Evolutionary conservation across 352 stramenopile species (phyloP).

Genomic region (Pelagophyceae sp.): DNA sequence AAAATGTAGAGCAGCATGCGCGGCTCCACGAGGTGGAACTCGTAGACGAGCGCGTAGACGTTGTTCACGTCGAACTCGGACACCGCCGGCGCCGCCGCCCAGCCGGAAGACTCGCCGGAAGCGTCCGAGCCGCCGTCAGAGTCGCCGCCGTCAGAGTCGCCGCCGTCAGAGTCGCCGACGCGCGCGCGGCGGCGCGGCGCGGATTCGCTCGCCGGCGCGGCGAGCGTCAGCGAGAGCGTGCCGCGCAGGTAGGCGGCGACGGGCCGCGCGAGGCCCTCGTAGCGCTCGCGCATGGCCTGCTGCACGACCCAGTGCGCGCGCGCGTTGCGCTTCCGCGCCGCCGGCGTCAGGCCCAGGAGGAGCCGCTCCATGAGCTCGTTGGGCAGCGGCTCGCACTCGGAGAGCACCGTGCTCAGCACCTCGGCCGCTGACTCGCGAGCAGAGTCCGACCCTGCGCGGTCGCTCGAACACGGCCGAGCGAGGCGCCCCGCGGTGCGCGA

Average conservation of each 20-base stretch:
- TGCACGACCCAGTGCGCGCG: not conserved
- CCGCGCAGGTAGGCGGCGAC: conserved; percentile 3
- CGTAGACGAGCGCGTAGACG: conserved; percentile 16
- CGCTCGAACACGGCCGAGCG: not conserved
- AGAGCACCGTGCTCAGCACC: not conserved
- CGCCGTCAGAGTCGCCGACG: too few relatives aligned
- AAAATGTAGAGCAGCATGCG: not conserved
- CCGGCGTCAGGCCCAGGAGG: not conserved
- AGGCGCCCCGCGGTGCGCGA: too few relatives aligned
- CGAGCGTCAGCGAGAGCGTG: not conserved
- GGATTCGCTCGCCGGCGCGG: not conserved
- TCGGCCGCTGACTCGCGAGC: not conserved
- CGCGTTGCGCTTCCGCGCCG: not conserved
- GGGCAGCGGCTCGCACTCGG: not conserved
- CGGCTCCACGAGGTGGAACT: conserved; percentile 16
- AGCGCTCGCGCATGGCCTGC: not conserved
- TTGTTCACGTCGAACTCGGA: not conserved
- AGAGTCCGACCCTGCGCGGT: not conserved
- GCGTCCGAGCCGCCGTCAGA: too few relatives aligned
- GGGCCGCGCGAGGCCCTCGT: conserved; percentile 6
- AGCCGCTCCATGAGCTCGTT: conserved; percentile 1
- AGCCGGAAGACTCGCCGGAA: too few relatives aligned
- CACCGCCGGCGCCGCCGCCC: not conserved
- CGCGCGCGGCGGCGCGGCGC: too few relatives aligned
- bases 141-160: too few relatives aligned